Evolutionary conservation across 495 filamentous ascomycete species (phyloP), one percentile per base, ranked within the genome.

Genomic region (Aspergillus steynii): DNA sequence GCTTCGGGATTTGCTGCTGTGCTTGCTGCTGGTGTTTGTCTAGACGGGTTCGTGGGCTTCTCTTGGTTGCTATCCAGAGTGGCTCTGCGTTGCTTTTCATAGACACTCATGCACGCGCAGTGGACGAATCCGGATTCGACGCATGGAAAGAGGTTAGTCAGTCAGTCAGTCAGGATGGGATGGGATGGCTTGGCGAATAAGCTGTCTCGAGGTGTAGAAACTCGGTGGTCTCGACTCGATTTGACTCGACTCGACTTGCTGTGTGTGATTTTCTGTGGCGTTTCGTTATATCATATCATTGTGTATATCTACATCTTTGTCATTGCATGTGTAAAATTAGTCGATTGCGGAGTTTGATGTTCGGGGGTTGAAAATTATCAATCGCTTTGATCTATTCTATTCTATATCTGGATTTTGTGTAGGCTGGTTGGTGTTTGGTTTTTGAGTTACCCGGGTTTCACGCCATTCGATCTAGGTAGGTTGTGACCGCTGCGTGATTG

Each of bases 251-350:
- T 37, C 34, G 34, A 37, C 34, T 37, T 37, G 34, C 4, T 42
- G 12, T 42, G 12, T 12, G 3, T 14, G 37, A 14, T 14, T 53
- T 14, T 53, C 51, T 26, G 2, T 55, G 52, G 52, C 28, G 56
- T 49, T 54, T 49, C 53, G 6, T 48, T 58, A 26, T 50, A n/a
- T 34, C 9, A 31, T 50, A 20, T 46, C 31, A 20, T 42, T 34
- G 29, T 31, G 29, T 53, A 29, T 53, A 53, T 53, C 51, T 53
- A 53, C 29, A 14, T 42, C 14, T 42, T 34, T 5, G 37, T 42
- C 20, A 25, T n/a, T 29, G 58, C 58, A 49, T 59, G 45, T 59
- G 57, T 45, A 61, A 61, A 50, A 56, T 51, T 50, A 59, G 29
- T 32, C 20, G 26, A n/a, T 26, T 31, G 37, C 12, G 49, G 49